Evolutionary conservation across 306 rosid genomes (phyloP), one percentile per base, ranked within the genome.

Genomic region (Begonia fuchsioides): DNA sequence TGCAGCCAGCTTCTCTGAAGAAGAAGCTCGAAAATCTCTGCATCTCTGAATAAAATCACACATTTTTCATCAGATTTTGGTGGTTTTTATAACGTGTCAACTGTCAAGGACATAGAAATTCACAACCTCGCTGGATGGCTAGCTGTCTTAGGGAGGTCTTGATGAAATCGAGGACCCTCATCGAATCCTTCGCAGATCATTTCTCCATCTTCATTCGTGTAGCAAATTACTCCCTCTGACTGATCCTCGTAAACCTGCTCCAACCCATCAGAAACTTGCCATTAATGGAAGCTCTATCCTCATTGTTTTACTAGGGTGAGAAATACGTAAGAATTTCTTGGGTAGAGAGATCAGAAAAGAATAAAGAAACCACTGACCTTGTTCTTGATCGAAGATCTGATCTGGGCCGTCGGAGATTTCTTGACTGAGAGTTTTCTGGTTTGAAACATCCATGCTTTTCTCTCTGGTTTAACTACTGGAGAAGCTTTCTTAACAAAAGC

Each of bases 131-230:
- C 80, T 57, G 67, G 38, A 9, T 59, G 69, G 53, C 53, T 55
- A 49, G 55, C 18, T 63, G 74, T 62, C 46, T 54, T 71, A 17
- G 82, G 70, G 55, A 65, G 52, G 56, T 69, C 70, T 43, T 47
- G 79, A 54, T 75, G 77, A 64, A 72, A 72, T 38, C 80, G 72
- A 69, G 95, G 94, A 17, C 90, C 92, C 61, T 90, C 98, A 59
- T 84, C 95, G 20, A 59, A 78, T n/a, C 87, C 98, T 79, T 90
- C 95, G 49, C 98, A 90, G 38, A 85, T 62, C 45, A 81, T 68
- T 56, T 84, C 94, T 26, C 98, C 95, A 62, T 63, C 71, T 12
- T 79, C 95, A 66, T 85, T 94, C 54, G 62, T 65, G 47, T 81
- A 90, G 67, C 98, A 90, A 41, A 90, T 52, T 64, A 90, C 70